phyloP scores from a whole-genome alignment of 208 protist genomes.

The Trypanosoma caninum region DNA sequence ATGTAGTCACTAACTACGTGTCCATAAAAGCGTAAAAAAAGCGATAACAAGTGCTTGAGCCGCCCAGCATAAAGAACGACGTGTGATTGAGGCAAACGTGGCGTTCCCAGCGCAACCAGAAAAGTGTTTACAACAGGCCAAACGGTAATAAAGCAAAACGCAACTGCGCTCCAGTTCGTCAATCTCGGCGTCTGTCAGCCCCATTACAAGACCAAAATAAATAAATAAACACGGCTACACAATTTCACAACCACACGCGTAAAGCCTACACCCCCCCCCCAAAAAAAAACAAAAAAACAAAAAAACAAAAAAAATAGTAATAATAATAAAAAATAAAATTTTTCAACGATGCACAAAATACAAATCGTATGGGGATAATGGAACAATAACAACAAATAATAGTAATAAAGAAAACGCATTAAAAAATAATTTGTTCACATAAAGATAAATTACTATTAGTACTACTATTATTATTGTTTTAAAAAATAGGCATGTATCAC shows the following conservation, averaged over 20 bases:
- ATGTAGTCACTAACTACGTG: too few species aligned
- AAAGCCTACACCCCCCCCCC: too few species aligned
- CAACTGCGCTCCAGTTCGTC: constrained; percentile 23
- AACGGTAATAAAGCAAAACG: constrained; percentile 21
- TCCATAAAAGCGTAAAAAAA: constrained; percentile 22
- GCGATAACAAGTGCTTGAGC: constrained; percentile 12
- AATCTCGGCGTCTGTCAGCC: constrained; percentile 24
- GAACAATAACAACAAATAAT: background rate
- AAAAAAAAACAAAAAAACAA: background rate
- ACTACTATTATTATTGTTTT: too few species aligned
- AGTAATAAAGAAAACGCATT: too few species aligned
- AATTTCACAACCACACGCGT: too few species aligned
- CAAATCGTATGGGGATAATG: background rate
- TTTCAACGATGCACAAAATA: background rate
- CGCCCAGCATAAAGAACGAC: constrained; percentile 14
- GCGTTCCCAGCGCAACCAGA: background rate
- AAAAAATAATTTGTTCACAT: background rate
- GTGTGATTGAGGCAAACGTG: constrained; percentile 5
- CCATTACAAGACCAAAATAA: background rate
- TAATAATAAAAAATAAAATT: background rate
- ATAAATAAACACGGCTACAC: background rate
- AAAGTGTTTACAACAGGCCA: background rate
- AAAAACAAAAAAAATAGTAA: constrained; percentile 2
- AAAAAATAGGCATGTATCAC: too few species aligned
- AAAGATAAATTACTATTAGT: too few species aligned